A percentile compares a stretch with the other conserved stretches of the same genome.
Conservation (phyloP, 2,329 filamentous ascomycete genomes). For the Aspergillus sp. region DNA sequence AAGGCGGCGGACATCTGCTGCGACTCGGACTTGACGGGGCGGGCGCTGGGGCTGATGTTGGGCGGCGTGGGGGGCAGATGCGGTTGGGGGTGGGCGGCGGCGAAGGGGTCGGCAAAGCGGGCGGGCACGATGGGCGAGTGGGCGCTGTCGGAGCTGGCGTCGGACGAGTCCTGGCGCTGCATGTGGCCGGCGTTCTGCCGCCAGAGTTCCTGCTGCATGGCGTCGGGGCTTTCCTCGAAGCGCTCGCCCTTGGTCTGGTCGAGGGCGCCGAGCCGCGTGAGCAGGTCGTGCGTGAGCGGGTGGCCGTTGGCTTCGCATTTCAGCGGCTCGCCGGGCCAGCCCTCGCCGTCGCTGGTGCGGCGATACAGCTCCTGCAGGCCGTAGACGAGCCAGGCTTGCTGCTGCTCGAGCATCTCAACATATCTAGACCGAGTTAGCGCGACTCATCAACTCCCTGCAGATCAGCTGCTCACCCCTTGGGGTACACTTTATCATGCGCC, state of each 20-base stretch:
- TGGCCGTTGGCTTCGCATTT: slow-evolving; percentile 53
- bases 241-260: slow-evolving; percentile 52
- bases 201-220: slow-evolving; percentile 56
- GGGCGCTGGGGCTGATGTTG: slow-evolving; percentile 37
- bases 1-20: slow-evolving; percentile 22
- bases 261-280: slow-evolving; percentile 58
- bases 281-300: slow-evolving; percentile 63
- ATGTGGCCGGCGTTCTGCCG: slow-evolving; percentile 52
- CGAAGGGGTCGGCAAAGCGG: slow-evolving; percentile 19
- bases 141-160: slow-evolving; percentile 58
- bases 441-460: too few relatives aligned
- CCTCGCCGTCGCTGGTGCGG: slow-evolving; percentile 50
- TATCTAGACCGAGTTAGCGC: slow-evolving; percentile 45
- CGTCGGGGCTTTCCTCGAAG: slow-evolving; percentile 59
- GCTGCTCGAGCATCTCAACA: slow-evolving; percentile 66
- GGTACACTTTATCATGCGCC: slow-evolving; percentile 65
- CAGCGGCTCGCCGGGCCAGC: slow-evolving; percentile 56
- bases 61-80: slow-evolving; percentile 42
- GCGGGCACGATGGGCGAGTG: slow-evolving; percentile 41
- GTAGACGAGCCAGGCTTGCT: slow-evolving; percentile 61
- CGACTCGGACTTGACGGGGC: slow-evolving; percentile 29
- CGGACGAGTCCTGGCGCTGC: slow-evolving; percentile 55
- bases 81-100: slow-evolving; percentile 30
- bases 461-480: slow-evolving; percentile 61
- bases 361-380: slow-evolving; percentile 62